phyloP scores from a whole-genome alignment of 805 yeast species.

The Wickerhamomyces chaumierensis region DNA sequence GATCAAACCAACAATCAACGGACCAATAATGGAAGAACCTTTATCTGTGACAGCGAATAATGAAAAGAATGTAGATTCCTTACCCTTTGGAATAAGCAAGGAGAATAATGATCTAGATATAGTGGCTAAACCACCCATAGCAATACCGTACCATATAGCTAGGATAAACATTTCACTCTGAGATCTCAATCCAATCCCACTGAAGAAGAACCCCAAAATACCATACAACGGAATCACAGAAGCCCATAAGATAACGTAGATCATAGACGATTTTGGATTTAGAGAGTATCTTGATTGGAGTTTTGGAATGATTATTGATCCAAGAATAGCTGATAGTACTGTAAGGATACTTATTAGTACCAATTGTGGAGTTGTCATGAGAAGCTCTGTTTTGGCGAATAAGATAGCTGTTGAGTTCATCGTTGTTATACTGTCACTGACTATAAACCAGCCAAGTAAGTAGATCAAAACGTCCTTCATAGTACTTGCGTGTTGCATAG shows the following conservation, averaged over 20 bases:
- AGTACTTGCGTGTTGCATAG: constrained; percentile 48
- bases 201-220: constrained; percentile 48
- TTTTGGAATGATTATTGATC: constrained; percentile 50
- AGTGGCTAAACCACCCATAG: constrained; percentile 65
- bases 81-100: constrained; percentile 61
- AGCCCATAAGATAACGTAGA: constrained; percentile 47
- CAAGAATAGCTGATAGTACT: constrained; percentile 55
- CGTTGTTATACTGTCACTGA: constrained; percentile 67
- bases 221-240: constrained; percentile 65
- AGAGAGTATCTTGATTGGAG: constrained; percentile 24
- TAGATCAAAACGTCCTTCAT: constrained; percentile 58
- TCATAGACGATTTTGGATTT: constrained; percentile 36
- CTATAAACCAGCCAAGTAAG: constrained; percentile 63
- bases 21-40: constrained; percentile 69
- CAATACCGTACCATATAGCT: constrained; percentile 67
- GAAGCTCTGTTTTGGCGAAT: constrained; percentile 60
- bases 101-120: constrained; percentile 59
- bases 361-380: constrained; percentile 56
- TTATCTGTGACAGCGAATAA: constrained; percentile 71
- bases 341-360: constrained; percentile 57
- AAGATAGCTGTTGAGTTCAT: constrained; percentile 71
- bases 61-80: constrained; percentile 67
- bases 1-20: constrained; percentile 58
- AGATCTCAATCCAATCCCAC: constrained; percentile 44
- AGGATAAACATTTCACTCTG: constrained; percentile 58